phyloP scores from a whole-genome alignment of 129 eudicot species.

The Arctium minus region DNA sequence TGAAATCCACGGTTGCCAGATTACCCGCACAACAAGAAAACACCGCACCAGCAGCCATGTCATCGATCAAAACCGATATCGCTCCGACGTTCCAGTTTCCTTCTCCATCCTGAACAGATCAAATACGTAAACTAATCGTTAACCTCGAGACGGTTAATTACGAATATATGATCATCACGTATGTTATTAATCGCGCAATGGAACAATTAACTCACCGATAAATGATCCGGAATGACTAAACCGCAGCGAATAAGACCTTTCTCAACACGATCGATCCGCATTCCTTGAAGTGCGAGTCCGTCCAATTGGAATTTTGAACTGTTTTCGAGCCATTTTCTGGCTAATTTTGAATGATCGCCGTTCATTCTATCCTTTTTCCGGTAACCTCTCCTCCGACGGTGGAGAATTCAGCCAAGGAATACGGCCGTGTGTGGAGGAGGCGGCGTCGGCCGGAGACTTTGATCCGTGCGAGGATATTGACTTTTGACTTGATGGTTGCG shows the following conservation, averaged over 20 bases:
- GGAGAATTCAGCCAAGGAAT: not conserved
- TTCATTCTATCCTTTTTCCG: conserved; percentile 19
- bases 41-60: conserved; percentile 20
- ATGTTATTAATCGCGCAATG: not conserved
- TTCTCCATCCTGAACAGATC: conserved; percentile 6
- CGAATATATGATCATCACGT: not conserved
- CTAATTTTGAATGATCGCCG: conserved; percentile 19
- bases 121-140: not conserved
- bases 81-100: conserved; percentile 28
- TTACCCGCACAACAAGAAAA: conserved; percentile 9
- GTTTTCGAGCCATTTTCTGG: conserved; percentile 23
- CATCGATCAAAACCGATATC: conserved; percentile 24
- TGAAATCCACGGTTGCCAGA: conserved; percentile 25
- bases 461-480: not conserved
- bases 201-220: conserved; percentile 14
- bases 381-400: not conserved
- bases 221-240: conserved; percentile 19
- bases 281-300: conserved; percentile 22
- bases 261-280: conserved; percentile 15
- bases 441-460: not conserved
- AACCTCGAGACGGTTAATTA: not conserved
- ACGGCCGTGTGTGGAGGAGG: not conserved
- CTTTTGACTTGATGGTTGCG: not conserved
- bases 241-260: conserved; percentile 2
- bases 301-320: conserved; percentile 20